Evolutionary conservation across 306 rosid genomes (phyloP).

Genomic region (Rubus parviflorus): DNA sequence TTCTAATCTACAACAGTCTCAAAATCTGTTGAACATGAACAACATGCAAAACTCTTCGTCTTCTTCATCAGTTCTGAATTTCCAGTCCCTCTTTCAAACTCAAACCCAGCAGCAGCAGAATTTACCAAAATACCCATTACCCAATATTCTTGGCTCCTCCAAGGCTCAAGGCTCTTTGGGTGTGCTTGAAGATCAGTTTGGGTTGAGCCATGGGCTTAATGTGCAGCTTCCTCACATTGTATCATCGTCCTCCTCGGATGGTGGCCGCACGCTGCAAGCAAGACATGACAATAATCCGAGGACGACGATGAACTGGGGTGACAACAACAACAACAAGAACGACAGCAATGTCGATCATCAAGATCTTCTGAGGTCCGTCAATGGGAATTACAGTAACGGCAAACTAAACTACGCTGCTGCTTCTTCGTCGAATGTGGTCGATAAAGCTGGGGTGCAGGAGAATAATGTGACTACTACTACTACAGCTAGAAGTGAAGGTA

Average conservation of each 20-base stretch:
- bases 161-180: slow-evolving; percentile 38
- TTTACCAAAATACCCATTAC: slow-evolving; percentile 32
- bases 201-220: slow-evolving; percentile 37
- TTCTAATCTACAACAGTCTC: slow-evolving; percentile 16
- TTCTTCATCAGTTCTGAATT: slow-evolving; percentile 37
- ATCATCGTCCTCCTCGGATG: slow-evolving; percentile 32
- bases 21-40: slow-evolving; percentile 36
- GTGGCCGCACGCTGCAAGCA: not conserved
- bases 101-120: not conserved
- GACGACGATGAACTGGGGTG: slow-evolving; percentile 31
- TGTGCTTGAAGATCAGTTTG: slow-evolving; percentile 48
- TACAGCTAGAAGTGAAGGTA: slow-evolving; percentile 71
- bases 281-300: slow-evolving; percentile 24
- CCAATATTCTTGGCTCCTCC: slow-evolving; percentile 19
- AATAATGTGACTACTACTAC: slow-evolving; percentile 16
- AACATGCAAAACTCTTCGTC: slow-evolving; percentile 42
- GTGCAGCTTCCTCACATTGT: slow-evolving; percentile 38
- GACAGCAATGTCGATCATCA: slow-evolving; percentile 23
- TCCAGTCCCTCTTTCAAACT: slow-evolving; percentile 50
- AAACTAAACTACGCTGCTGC: slow-evolving; percentile 39
- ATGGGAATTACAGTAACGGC: slow-evolving; percentile 38
- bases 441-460: slow-evolving; percentile 43
- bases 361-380: slow-evolving; percentile 35
- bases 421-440: slow-evolving; percentile 43
- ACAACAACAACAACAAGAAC: slow-evolving; percentile 18